Evolutionary conservation across 768 basidiomycete genomes (phyloP).

Genomic region (Tulasnella sp.): DNA sequence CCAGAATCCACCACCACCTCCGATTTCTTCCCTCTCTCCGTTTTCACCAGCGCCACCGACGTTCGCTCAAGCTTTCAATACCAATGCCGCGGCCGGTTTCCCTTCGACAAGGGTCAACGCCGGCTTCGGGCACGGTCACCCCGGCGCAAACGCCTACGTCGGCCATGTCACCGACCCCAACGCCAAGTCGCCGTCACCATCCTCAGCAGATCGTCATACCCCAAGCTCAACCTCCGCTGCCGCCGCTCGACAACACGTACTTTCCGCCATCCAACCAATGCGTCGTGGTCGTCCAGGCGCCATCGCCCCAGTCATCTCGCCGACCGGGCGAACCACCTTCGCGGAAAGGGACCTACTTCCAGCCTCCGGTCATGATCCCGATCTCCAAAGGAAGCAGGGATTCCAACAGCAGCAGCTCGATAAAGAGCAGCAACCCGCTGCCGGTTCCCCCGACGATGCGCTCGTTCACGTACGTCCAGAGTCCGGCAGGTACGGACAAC

Average conservation of each 20-base stretch:
- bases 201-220: neutral
- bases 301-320: conserved; percentile 5
- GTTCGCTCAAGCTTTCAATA: conserved; percentile 7
- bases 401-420: neutral
- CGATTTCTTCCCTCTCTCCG: conserved; percentile 7
- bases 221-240: conserved; percentile 23
- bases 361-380: neutral
- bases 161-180: neutral
- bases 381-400: neutral
- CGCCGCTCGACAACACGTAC: conserved; percentile 62
- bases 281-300: conserved; percentile 51
- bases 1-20: conserved; percentile 13
- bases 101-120: neutral
- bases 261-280: conserved; percentile 73
- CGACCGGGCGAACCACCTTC: conserved; percentile 1
- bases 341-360: neutral
- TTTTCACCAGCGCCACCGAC: conserved; percentile 13
- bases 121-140: neutral
- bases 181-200: neutral
- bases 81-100: conserved; percentile 14
- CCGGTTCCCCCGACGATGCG: neutral
- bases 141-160: neutral
- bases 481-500: conserved; percentile 5
- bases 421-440: neutral
- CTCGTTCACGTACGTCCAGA: neutral